These are phyloP conservation scores for Calcarisporium arbuscula DNA, from an alignment of 2,329 filamentous ascomycete species.

Conservation along the genomic window DNA sequence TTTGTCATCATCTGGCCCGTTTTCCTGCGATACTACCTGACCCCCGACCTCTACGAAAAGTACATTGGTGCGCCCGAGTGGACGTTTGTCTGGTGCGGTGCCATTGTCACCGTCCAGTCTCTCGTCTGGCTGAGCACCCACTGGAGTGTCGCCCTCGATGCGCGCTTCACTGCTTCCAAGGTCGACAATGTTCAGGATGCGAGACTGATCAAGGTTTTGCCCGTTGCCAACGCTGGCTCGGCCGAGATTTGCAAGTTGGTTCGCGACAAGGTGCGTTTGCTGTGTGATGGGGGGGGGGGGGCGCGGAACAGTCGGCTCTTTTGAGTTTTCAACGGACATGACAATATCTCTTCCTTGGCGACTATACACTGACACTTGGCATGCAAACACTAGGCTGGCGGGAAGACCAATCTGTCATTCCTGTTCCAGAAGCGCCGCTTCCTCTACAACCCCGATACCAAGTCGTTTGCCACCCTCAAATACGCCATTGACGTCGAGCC, in stretches of 20 bases:
- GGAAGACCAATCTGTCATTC: constrained; percentile 76
- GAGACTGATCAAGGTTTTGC: constrained; percentile 85
- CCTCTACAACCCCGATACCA: constrained; percentile 66
- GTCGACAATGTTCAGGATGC: constrained; percentile 68
- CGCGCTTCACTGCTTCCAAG: constrained; percentile 70
- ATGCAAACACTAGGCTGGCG: constrained; percentile 46
- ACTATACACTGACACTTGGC: neutral
- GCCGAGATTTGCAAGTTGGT: constrained; percentile 81
- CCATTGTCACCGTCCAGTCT: constrained; percentile 81
- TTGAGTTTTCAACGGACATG: too few relatives aligned
- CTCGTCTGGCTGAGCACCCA: constrained; percentile 93
- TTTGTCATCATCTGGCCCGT: constrained; percentile 87
- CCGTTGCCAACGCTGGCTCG: constrained; percentile 79
- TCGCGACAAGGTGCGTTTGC: constrained; percentile 56
- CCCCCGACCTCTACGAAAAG: constrained; percentile 75
- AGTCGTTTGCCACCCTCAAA: constrained; percentile 72
- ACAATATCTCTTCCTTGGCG: too few relatives aligned
- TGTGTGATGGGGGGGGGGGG: too few relatives aligned
- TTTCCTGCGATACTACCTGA: constrained; percentile 84
- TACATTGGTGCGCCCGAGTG: constrained; percentile 94
- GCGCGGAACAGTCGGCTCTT: too few relatives aligned
- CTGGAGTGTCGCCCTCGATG: constrained; percentile 88
- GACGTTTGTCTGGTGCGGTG: constrained; percentile 91
- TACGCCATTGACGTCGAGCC: constrained; percentile 83
- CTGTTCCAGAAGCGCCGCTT: constrained; percentile 98